Evolutionary conservation across 2,329 filamentous ascomycete genomes (phyloP).

Genomic region (Colletotrichum nymphaeae): DNA sequence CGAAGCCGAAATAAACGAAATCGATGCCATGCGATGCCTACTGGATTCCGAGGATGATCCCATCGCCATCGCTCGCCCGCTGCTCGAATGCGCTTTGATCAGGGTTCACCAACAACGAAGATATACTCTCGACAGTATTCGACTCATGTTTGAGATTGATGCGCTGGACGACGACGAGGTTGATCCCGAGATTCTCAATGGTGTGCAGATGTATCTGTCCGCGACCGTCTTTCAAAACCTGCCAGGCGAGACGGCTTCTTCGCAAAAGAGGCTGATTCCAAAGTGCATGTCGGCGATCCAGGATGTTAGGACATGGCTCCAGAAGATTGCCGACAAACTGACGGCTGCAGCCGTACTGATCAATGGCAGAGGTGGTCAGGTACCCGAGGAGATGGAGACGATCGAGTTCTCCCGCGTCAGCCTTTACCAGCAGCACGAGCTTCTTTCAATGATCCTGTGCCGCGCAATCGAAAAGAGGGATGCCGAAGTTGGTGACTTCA

Average conservation of each 20-base stretch:
- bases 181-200: constrained; percentile 60
- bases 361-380: constrained; percentile 61
- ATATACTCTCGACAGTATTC: constrained; percentile 84
- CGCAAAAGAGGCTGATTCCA: constrained; percentile 66
- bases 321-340: constrained; percentile 79
- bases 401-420: constrained; percentile 85
- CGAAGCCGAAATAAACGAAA: constrained; percentile 89
- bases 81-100: constrained; percentile 84
- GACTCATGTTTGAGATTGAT: constrained; percentile 79
- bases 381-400: constrained; percentile 77
- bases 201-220: constrained; percentile 65
- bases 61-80: constrained; percentile 75
- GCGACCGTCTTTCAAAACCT: constrained; percentile 65
- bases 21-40: constrained; percentile 83
- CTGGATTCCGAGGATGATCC: constrained; percentile 79
- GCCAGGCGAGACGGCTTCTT: constrained; percentile 30
- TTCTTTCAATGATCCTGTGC: constrained; percentile 82
- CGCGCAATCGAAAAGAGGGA: constrained; percentile 82
- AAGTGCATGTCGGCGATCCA: constrained; percentile 83
- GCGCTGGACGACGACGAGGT: constrained; percentile 69
- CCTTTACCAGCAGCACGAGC: constrained; percentile 89
- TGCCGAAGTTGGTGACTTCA: constrained; percentile 78
- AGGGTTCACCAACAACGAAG: constrained; percentile 89
- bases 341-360: constrained; percentile 82
- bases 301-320: constrained; percentile 81